phyloP scores from a whole-genome alignment of 148 eudicot species.

The Persicaria tinctoria region DNA sequence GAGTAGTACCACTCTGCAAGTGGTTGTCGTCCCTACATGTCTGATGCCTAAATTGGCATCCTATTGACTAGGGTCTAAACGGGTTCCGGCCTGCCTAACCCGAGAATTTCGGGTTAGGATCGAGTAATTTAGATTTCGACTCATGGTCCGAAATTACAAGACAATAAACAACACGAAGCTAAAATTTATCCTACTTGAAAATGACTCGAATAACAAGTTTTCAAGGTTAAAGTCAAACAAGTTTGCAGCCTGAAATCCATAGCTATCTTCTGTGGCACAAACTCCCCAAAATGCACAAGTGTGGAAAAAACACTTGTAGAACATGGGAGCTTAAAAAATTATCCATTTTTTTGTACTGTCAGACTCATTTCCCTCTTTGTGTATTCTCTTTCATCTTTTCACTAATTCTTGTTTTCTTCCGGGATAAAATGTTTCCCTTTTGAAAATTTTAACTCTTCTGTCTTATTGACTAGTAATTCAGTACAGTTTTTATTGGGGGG shows the following conservation, averaged over 20 bases:
- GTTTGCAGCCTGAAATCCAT: not conserved
- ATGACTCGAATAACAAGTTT: not conserved
- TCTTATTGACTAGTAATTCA: not conserved
- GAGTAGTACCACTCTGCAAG: slow-evolving; percentile 5
- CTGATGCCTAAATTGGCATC: not conserved
- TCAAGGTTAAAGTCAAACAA: not conserved
- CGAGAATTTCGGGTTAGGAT: not conserved
- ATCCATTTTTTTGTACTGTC: not conserved
- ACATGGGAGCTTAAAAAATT: not conserved
- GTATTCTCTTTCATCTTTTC: not conserved
- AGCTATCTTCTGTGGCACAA: not conserved
- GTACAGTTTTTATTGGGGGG: not conserved
- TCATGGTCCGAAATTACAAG: not conserved
- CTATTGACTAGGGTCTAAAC: not conserved
- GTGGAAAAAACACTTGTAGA: slow-evolving; percentile 3
- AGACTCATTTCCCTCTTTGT: not conserved
- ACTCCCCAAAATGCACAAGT: slow-evolving; percentile 5
- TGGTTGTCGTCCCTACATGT: slow-evolving; percentile 4
- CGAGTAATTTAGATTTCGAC: not conserved
- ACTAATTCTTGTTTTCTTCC: not conserved
- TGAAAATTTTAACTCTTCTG: not conserved
- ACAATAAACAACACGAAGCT: not conserved
- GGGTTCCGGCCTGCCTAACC: too few species aligned
- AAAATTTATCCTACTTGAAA: not conserved
- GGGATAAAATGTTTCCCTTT: not conserved